Base-by-base conservation (phyloP, 148 eudicot genomes). In the Camellia lanceoleosa region DNA sequence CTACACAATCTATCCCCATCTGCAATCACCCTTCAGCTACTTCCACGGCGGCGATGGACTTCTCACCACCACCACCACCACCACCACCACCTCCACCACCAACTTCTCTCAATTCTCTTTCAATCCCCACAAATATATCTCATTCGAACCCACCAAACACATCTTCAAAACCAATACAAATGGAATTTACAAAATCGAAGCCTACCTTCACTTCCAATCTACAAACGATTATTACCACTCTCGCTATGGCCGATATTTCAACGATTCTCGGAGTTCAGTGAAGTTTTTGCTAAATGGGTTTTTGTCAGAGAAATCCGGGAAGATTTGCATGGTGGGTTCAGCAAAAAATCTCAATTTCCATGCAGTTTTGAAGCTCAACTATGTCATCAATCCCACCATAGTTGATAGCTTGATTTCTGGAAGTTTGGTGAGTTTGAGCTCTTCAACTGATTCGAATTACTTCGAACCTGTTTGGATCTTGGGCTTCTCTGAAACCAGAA, bases 171-270 rank as follows among this genome's bases (percentile, higher is more conserved):
- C 89, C 11, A 74, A 43, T 14, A 13, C 42, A 15, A 9, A 1
- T 0, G 89, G 77, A 0, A 43, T 80, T 47, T 84, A 81, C 77
- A 82, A 79, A 64, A 47, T 87, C n/a, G 44, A 79, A 19, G 89
- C 82, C 0, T 3, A 2, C 56, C 66, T 84, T 55, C 15, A 3
- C 7, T 74, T 83, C 56, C 0, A 0, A 41, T 76, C 4, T 58
- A 77, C 72, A 1, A 9, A 73, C 23, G 23, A 23, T 23, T 23
- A 23, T 46, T 4, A 15, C 3, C 3, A 18, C n/a, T 18, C 38
- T 18, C 10, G 7, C 10, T 0, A 23, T 23, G 23, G 23, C 23
- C 23, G 23, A 23, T 23, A 23, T 23, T 23, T 23, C 23, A 23
- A 23, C 23, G 23, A 23, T 23, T 23, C 23, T 23, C 23, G 23